phyloP scores from a whole-genome alignment of 2,329 filamentous ascomycete genomes.

The Capronia epimyces region DNA sequence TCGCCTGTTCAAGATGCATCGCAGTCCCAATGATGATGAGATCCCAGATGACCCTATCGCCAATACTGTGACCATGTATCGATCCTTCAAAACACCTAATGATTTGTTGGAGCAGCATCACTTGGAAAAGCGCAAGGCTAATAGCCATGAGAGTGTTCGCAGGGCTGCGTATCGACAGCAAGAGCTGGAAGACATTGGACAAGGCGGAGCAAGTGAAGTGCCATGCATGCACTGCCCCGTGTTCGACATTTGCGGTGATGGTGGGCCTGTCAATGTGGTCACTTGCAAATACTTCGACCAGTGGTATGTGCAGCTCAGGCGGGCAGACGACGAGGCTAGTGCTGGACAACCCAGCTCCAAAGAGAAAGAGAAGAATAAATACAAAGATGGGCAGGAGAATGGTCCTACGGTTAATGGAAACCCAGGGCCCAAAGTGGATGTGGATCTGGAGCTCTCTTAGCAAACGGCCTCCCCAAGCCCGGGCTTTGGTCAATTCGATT shows the following conservation, averaged over 20 bases:
- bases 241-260: slow-evolving; percentile 85
- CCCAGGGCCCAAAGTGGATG: slow-evolving; percentile 7
- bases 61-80: slow-evolving; percentile 38
- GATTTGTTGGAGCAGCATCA: slow-evolving; percentile 29
- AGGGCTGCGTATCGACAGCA: slow-evolving; percentile 27
- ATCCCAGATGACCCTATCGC: slow-evolving; percentile 13
- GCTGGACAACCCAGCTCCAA: slow-evolving; percentile 2
- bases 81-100: slow-evolving; percentile 39
- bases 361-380: slow-evolving; percentile 4
- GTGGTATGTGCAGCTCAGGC: slow-evolving; percentile 56
- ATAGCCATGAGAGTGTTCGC: slow-evolving; percentile 28
- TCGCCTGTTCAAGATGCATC: slow-evolving; percentile 56
- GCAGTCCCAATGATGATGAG: slow-evolving; percentile 17
- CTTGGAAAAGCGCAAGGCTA: slow-evolving; percentile 19
- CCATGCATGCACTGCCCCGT: slow-evolving; percentile 91
- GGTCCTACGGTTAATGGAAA: slow-evolving; percentile 6
- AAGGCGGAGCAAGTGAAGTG: slow-evolving; percentile 75
- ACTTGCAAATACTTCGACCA: slow-evolving; percentile 88
- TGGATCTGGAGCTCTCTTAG: slow-evolving; percentile 8
- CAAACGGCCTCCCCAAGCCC: not conserved
- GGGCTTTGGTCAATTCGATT: not conserved
- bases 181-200: slow-evolving; percentile 41
- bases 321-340: slow-evolving; percentile 26
- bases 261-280: slow-evolving; percentile 80
- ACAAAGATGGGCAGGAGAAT: not conserved